Evolutionary conservation across 2,329 filamentous ascomycete genomes (phyloP).

Genomic region (Xylaria sp.): DNA sequence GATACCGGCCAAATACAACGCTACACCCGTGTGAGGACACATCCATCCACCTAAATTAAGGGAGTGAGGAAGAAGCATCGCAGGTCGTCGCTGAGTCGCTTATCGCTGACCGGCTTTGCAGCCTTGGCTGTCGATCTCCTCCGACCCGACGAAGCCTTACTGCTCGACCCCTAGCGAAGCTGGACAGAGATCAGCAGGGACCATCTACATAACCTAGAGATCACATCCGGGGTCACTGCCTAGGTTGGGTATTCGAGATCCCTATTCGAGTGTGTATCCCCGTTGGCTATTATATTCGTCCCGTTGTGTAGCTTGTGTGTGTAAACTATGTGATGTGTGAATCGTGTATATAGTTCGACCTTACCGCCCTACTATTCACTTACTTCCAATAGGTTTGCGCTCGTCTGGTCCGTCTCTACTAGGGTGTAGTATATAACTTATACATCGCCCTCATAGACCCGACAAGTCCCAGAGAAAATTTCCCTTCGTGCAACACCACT

Average conservation of each 20-base stretch:
- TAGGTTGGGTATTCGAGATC: neutral
- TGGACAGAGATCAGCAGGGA: slow-evolving; percentile 31
- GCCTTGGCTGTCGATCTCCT: slow-evolving; percentile 26
- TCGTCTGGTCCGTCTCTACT: neutral
- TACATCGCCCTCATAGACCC: slow-evolving; percentile 1
- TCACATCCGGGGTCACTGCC: neutral
- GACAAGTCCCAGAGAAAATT: neutral
- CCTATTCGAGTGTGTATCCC: neutral
- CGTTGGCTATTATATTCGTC: neutral
- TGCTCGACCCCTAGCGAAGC: slow-evolving; percentile 19
- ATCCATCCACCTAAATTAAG: neutral
- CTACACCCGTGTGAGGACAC: neutral
- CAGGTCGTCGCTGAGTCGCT: neutral
- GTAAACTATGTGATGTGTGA: neutral
- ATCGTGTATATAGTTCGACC: slow-evolving; percentile 4
- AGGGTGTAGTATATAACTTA: neutral
- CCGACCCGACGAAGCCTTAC: slow-evolving; percentile 13
- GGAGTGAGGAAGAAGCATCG: neutral
- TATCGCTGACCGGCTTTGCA: slow-evolving; percentile 28
- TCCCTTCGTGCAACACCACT: neutral
- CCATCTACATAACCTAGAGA: neutral
- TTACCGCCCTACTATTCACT: neutral
- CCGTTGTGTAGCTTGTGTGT: neutral
- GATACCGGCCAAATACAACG: neutral
- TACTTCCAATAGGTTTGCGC: neutral